These are phyloP conservation scores for Colletotrichum sp. DNA, from an alignment of 2,329 filamentous ascomycete genomes.

Conservation along the genomic window DNA sequence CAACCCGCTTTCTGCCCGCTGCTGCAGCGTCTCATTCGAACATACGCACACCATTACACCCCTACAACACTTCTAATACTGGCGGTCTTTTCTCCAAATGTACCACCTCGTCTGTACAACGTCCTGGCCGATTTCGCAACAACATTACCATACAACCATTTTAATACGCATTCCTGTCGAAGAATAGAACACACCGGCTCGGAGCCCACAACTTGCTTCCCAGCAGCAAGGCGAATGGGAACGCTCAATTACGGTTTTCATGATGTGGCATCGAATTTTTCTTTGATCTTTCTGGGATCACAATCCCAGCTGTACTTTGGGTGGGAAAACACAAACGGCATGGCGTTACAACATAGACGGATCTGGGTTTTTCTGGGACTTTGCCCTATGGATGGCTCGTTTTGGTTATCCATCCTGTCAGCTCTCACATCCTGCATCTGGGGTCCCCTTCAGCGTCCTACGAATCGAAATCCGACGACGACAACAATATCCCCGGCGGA, in stretches of 20 bases:
- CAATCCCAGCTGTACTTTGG: background rate
- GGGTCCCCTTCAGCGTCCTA: background rate
- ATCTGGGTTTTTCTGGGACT: slow-evolving; percentile 7
- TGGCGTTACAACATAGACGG: slow-evolving; percentile 22
- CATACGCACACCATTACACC: background rate
- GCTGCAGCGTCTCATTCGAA: slow-evolving; percentile 8
- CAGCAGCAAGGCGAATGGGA: slow-evolving; percentile 35
- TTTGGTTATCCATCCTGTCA: background rate
- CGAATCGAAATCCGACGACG: slow-evolving; percentile 7
- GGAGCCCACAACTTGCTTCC: slow-evolving; percentile 42
- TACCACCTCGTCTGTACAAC: slow-evolving; percentile 18
- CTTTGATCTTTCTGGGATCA: slow-evolving; percentile 17
- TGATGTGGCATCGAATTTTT: slow-evolving; percentile 20
- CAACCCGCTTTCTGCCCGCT: background rate
- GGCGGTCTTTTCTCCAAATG: slow-evolving; percentile 10
- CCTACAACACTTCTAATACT: slow-evolving; percentile 14
- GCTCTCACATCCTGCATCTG: slow-evolving; percentile 21
- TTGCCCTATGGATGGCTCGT: background rate
- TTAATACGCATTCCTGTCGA: slow-evolving; percentile 39
- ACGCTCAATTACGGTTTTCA: slow-evolving; percentile 20
- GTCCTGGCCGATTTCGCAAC: slow-evolving; percentile 18
- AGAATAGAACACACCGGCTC: slow-evolving; percentile 39
- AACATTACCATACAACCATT: slow-evolving; percentile 28
- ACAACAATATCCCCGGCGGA: slow-evolving; percentile 16
- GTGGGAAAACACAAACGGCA: slow-evolving; percentile 2